A percentile compares a stretch with the other conserved stretches of the same genome.
Conservation (phyloP, 257 asterid species). For the Plantago ovata region DNA sequence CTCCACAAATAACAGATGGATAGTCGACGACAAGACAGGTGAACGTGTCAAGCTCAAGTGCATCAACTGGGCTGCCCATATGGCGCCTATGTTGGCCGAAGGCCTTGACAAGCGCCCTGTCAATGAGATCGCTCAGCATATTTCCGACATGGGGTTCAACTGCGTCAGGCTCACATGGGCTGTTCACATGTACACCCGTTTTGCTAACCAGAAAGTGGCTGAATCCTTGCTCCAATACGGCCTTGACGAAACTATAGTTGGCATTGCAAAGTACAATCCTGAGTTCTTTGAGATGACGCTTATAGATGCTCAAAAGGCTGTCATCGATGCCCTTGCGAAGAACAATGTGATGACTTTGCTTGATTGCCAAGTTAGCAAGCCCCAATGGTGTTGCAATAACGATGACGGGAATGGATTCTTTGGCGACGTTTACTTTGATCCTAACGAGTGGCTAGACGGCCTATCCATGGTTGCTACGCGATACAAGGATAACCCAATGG, state of each 20-base stretch:
- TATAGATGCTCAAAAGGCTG: slow-evolving; percentile 49
- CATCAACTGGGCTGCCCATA: slow-evolving; percentile 57
- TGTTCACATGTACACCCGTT: slow-evolving; percentile 48
- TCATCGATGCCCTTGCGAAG: slow-evolving; percentile 33
- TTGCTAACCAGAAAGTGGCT: slow-evolving; percentile 26
- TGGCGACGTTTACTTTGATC: slow-evolving; percentile 57
- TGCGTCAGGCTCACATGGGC: slow-evolving; percentile 73
- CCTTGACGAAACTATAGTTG: slow-evolving; percentile 27
- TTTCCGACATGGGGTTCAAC: slow-evolving; percentile 52
- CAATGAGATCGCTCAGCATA: slow-evolving; percentile 20
- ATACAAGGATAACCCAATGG: slow-evolving; percentile 40
- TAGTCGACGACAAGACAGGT: no score
- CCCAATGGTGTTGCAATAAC: slow-evolving; percentile 61
- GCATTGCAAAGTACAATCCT: slow-evolving; percentile 40
- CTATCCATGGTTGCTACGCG: slow-evolving; percentile 34
- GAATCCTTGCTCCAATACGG: slow-evolving; percentile 23
- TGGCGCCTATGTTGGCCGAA: slow-evolving; percentile 58
- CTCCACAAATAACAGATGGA: no score
- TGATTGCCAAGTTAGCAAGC: slow-evolving; percentile 63
- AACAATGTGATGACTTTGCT: slow-evolving; percentile 56
- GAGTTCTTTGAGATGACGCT: slow-evolving; percentile 26
- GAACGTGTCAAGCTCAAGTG: slow-evolving; percentile 49
- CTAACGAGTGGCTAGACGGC: slow-evolving; percentile 58
- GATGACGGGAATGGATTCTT: slow-evolving; percentile 73
- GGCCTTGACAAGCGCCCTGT: slow-evolving; percentile 47